Conservation (phyloP, 2,329 filamentous ascomycete species). For the Aspergillaceae sp. region DNA sequence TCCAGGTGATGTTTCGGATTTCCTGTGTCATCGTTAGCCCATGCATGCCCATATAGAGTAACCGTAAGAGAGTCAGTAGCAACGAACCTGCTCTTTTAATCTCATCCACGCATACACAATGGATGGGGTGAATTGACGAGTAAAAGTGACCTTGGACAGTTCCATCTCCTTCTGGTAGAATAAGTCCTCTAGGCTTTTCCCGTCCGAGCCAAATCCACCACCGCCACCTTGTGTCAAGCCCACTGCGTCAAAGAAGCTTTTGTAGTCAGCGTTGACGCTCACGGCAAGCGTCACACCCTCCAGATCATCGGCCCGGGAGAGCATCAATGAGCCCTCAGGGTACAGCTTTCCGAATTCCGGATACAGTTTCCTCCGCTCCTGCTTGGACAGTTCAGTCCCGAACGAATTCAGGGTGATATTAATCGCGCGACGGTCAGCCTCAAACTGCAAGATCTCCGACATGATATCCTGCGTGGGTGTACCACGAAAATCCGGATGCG, state of each 20-base stretch:
- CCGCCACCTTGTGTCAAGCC: conserved; percentile 65
- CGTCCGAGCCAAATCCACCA: conserved; percentile 71
- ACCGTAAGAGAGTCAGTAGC: neutral
- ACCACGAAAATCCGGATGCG: conserved; percentile 72
- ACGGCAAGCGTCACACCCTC: conserved; percentile 91
- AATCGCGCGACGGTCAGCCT: conserved; percentile 91
- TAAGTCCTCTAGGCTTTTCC: conserved; percentile 88
- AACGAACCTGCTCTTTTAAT: conserved; percentile 82
- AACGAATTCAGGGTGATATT: conserved; percentile 99
- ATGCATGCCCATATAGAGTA: neutral
- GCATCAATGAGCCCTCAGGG: conserved; percentile 89
- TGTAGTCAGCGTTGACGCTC: conserved; percentile 88
- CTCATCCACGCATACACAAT: conserved; percentile 98
- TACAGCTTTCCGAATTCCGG: conserved; percentile 85
- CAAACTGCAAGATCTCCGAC: conserved; percentile 91
- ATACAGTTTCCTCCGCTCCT: conserved; percentile 91
- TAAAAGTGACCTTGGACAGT: conserved; percentile 89
- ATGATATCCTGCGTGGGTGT: conserved; percentile 91
- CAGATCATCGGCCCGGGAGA: conserved; percentile 87
- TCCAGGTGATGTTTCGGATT: conserved; percentile 99
- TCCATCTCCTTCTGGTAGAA: conserved; percentile 99
- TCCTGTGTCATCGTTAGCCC: conserved; percentile 52
- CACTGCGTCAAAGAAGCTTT: conserved; percentile 91
- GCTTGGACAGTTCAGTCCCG: conserved; percentile 88
- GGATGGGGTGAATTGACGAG: conserved; percentile 86